Base-by-base conservation (phyloP, 805 yeast species). In the Cyberlindnera japonica region DNA sequence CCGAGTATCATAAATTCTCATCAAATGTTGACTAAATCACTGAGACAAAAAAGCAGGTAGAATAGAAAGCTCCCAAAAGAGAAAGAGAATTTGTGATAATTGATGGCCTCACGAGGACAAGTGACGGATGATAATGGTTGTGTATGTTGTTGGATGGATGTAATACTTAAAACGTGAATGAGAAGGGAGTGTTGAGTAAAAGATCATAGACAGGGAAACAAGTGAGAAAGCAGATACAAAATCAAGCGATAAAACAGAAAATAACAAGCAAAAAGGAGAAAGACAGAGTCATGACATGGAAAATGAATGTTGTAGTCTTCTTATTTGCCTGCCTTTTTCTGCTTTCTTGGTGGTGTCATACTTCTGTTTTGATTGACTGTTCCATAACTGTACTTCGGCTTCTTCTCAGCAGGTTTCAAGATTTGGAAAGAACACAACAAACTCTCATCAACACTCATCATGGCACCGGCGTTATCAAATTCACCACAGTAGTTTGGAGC, bases 401-500 rank as follows among this genome's bases (percentile, higher is more conserved):
- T 88, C 77, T 91, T 91, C 65, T 93, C 98, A 38, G 99, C 97
- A 22, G 99, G 99, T 68, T 93, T 93, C 64, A 91, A 78, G 58
- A 91, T 93, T 67, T 85, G 93, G 80, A 91, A 91, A 14, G 97
- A 90, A 72, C 99, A 91, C 57, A 91, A 74, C 59, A 91, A 76
- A 65, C 91, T 82, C 69, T 93, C 98, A 65, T 93, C 98, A 43
- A 91, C 98, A 58, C 95, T 81, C 99, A 91, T 91, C 98, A 93
- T 93, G 30, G 99, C 99, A 60, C 98, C 99, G 2, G 98, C 97
- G 61, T 91, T 91, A 67, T 91, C 99, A 62, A 91, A 91, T 67
- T 93, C 98, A 57, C 99, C 99, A 75, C 98, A 93, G 65, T 90
- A 90, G 68, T 93, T 93, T 55, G 99, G 99, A 43, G 99, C 99